Percentiles rank a stretch among this genome's conserved stretches.
These are phyloP conservation scores for Cornus controversa DNA, from an alignment of 148 eudicot species.

Conservation along the genomic window DNA sequence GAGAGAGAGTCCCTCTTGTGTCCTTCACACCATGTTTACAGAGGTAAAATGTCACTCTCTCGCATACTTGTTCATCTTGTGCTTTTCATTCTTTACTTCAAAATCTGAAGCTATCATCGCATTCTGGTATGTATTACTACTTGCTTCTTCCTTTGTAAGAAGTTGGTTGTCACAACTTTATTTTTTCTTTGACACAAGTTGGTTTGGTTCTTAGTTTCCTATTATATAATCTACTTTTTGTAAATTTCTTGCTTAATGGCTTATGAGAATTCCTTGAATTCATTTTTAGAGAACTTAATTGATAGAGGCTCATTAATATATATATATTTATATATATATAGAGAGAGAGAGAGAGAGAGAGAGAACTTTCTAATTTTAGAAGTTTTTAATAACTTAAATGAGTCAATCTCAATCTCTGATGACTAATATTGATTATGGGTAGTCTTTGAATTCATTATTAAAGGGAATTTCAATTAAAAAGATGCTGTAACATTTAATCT, in stretches of 20 bases:
- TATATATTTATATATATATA: no score
- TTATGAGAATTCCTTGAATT: not conserved
- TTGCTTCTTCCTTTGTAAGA: not conserved
- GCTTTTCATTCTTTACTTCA: not conserved
- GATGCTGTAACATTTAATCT: not conserved
- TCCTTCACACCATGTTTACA: slow-evolving; percentile 11
- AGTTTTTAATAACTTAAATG: not conserved
- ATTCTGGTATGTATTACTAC: not conserved
- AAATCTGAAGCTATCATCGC: not conserved
- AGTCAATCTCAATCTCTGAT: not conserved
- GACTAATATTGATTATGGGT: not conserved
- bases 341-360: no score
- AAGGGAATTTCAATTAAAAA: not conserved
- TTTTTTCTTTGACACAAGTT: not conserved
- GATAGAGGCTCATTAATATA: not conserved
- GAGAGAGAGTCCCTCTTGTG: no score
- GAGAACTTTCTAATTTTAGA: not conserved
- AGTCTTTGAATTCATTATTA: not conserved
- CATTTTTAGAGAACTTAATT: not conserved
- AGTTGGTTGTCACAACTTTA: not conserved
- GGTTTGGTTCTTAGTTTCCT: not conserved
- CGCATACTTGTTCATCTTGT: not conserved
- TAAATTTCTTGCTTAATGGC: not conserved
- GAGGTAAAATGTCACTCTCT: slow-evolving; percentile 1
- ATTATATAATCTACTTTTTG: not conserved